Percentiles rank a stretch among this genome's conserved stretches.
phyloP scores from a whole-genome alignment of 345 rosid genomes.

The Chamaenerion angustifolium region DNA sequence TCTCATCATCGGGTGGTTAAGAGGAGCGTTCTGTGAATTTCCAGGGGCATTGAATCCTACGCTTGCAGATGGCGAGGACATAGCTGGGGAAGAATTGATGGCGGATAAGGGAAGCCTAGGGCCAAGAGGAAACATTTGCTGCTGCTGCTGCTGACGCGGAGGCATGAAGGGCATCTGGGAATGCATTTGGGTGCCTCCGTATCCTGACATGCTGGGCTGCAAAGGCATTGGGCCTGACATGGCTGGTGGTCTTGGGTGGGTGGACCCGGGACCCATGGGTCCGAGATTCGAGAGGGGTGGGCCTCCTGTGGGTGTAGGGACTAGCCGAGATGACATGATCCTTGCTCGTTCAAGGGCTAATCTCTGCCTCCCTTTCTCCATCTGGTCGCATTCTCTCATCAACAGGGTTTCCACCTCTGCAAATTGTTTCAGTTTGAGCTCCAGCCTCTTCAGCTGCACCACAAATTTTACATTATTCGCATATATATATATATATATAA shows the following conservation, averaged over 20 bases:
- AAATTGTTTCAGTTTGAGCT: conserved; percentile 94
- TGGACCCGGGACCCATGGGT: conserved; percentile 10
- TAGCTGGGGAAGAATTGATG: conserved; percentile 52
- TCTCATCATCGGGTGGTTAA: conserved; percentile 14
- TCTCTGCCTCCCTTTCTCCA: conserved; percentile 84
- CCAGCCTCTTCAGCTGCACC: conserved; percentile 79
- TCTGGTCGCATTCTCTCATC: conserved; percentile 96
- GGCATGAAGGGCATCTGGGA: conserved; percentile 77
- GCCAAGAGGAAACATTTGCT: conserved; percentile 46
- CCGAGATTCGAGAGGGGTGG: conserved; percentile 1
- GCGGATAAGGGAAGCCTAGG: conserved; percentile 63
- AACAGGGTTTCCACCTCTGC: conserved; percentile 90
- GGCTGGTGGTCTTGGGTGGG: conserved; percentile 40
- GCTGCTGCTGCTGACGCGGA: conserved; percentile 51
- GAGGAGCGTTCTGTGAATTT: conserved; percentile 9
- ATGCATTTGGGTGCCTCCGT: conserved; percentile 38
- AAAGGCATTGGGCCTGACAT: conserved; percentile 33
- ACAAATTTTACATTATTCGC: no score
- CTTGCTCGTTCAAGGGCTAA: conserved; percentile 63
- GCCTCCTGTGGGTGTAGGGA: conserved; percentile 26
- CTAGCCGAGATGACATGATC: conserved; percentile 42
- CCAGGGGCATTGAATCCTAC: conserved; percentile 9
- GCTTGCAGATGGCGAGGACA: conserved; percentile 8
- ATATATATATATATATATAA: no score
- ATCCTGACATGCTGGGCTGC: conserved; percentile 54